Conservation (phyloP, 164 flowering plant species). For the Sedum album region DNA sequence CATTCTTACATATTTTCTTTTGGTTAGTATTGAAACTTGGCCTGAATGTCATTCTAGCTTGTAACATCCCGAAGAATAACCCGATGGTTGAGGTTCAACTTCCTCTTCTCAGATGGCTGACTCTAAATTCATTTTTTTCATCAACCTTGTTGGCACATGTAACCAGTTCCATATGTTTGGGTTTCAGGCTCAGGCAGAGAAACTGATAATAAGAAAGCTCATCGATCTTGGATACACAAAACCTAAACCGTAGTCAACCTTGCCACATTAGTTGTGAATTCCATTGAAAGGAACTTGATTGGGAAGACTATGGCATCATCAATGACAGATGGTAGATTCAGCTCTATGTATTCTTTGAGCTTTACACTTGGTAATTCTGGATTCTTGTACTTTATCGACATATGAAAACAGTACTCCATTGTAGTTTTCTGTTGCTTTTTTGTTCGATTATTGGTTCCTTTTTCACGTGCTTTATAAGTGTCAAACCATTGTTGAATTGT, state of each 20-base stretch:
- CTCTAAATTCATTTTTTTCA: background rate
- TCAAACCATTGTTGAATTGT: too few relatives aligned
- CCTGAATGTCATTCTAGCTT: conserved; percentile 60
- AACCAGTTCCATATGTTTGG: background rate
- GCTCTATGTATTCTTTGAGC: too few relatives aligned
- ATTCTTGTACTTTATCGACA: too few relatives aligned
- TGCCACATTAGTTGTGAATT: conserved; percentile 6
- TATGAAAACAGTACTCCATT: too few relatives aligned
- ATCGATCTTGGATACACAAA: conserved; percentile 44
- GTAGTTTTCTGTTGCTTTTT: too few relatives aligned
- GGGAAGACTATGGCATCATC: too few relatives aligned
- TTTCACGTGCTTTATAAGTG: too few relatives aligned
- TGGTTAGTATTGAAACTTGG: conserved; percentile 66
- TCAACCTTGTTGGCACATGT: background rate
- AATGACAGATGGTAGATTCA: too few relatives aligned
- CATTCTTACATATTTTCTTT: background rate
- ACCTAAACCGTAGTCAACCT: conserved; percentile 24
- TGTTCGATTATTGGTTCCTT: too few relatives aligned
- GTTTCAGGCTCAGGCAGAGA: conserved; percentile 48
- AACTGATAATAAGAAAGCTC: conserved; percentile 52
- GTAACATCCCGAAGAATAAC: conserved; percentile 74
- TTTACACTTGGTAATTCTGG: too few relatives aligned
- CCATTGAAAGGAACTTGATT: background rate
- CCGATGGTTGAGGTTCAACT: conserved; percentile 68
- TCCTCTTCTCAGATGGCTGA: conserved; percentile 6